Evolutionary conservation across 805 yeast species (phyloP), one percentile per base, ranked within the genome.

Genomic region (Sugiyamaella lignohabitans): DNA sequence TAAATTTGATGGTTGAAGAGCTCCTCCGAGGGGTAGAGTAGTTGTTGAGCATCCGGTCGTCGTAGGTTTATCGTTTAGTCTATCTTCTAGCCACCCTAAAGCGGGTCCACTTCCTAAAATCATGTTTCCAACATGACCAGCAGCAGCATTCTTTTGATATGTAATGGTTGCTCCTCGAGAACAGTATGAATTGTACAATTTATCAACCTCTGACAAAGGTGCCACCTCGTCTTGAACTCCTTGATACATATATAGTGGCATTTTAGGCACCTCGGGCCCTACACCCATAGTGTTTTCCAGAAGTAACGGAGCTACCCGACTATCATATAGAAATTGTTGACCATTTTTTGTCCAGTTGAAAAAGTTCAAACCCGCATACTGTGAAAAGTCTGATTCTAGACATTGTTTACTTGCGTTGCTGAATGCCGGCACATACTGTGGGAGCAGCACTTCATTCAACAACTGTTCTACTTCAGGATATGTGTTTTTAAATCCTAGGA

Each of bases 161-260:
- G 41, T 44, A 23, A 61, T 58, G 8, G 41, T 3, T 51, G 44
- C 3, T 27, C 63, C 64, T 6, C 39, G 10, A 8, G 38, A 4
- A 47, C 65, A 61, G 51, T 54, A 61, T n/a, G 18, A 18, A 38
- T 47, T 43, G 30, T 53, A 52, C 11, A 49, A 39, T 2, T 18
- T 20, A 6, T 51, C 54, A 6, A 59, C 59, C 18, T 45, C 53
- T 2, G 20, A 29, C 2, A 46, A 40, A 16, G 53, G 51, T 4
- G 56, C 54, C 2, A 56, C 48, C 30, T 49, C 56, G 46, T 63
- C 67, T 17, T 45, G 39, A 29, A 43, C 42, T 14, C 60, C 59
- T 27, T 59, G 62, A 52, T 60, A 61, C 14, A 62, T 48, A 42
- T 46, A 54, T 43, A 59, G 3, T 2, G 57, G 59, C 5, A 46